Base-by-base conservation (phyloP, 139 green algal species). In the Chlorella sorokiniana region DNA sequence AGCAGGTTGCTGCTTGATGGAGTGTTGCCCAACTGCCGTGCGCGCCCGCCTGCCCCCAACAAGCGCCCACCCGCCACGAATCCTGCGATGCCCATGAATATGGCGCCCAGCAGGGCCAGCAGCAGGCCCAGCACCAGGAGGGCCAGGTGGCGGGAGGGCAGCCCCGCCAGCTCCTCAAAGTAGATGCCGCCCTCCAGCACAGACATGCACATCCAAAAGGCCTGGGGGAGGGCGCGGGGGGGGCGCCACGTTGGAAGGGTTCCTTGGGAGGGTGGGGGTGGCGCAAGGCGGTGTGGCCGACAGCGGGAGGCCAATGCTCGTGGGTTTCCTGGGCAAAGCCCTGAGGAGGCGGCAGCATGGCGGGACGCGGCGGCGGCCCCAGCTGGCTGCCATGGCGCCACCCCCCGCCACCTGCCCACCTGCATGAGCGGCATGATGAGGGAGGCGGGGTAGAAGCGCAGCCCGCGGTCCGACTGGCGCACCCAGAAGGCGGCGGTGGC, bases 391-490 rank as follows among this genome's bases (percentile, higher is more conserved):
- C 8, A 72, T 11, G 1, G 3, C 2, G 44, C 44, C 70, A 63
- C 42, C 14, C 72, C 33, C 52, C n/a, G 27, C 69, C 41, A 4
- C 40, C 16, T 41, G 2, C 16, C 10, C 74, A 77, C 81, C 76
- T 89, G 87, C 87, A 91, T 91, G 63, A 91, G 81, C 5, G 82
- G 82, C 75, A 91, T 91, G 69, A 91, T 90, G 45, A 91, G 77
- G 1, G 77, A 81, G 22, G 85, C 86, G 10, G 85, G 82, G 77
- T 90, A 91, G 56, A 82, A 74, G 41, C 74, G 62, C 54, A 91
- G 73, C 6, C 85, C 87, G 44, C 69, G 63, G 64, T 90, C 69
- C 44, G 75, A 88, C 71, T 87, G 70, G 42, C 73, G 71, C 37
- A 91, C 68, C 87, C 87, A 91, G 51, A 79, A 90, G 37, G 79